These are phyloP conservation scores for Prunus mume DNA, from an alignment of 306 rosid genomes.

Conservation along the genomic window DNA sequence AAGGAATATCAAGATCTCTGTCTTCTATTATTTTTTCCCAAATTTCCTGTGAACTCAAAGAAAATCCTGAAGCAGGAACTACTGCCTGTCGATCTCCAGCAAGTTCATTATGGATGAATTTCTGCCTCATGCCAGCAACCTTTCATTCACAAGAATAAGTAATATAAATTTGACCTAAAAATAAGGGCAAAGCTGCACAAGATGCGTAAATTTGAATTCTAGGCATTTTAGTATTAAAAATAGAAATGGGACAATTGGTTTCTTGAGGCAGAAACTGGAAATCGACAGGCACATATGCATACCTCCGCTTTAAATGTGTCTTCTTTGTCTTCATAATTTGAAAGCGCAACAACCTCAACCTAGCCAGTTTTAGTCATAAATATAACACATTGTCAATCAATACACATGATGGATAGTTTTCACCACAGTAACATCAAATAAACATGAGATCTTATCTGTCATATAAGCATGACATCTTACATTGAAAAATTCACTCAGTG, in stretches of 20 bases:
- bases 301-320: slow-evolving; percentile 94
- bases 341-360: slow-evolving; percentile 97
- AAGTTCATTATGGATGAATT: slow-evolving; percentile 81
- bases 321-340: slow-evolving; percentile 98
- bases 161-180: slow-evolving; percentile 9
- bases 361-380: slow-evolving; percentile 46
- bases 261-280: not conserved
- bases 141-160: slow-evolving; percentile 34
- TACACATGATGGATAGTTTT: not conserved
- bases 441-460: not conserved
- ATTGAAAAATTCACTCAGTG: slow-evolving; percentile 87
- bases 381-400: slow-evolving; percentile 20
- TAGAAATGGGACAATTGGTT: not conserved
- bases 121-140: slow-evolving; percentile 80
- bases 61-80: slow-evolving; percentile 98
- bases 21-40: slow-evolving; percentile 91
- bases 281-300: slow-evolving; percentile 17
- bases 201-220: not conserved
- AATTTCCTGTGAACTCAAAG: slow-evolving; percentile 74
- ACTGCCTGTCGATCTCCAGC: slow-evolving; percentile 97
- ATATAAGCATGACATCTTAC: slow-evolving; percentile 36
- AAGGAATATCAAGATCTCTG: slow-evolving; percentile 98
- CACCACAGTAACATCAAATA: not conserved
- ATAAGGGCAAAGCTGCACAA: not conserved
- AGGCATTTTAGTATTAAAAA: not conserved